Conservation (phyloP, 164 flowering plant genomes). For the Magnolia kwangsiensis region DNA sequence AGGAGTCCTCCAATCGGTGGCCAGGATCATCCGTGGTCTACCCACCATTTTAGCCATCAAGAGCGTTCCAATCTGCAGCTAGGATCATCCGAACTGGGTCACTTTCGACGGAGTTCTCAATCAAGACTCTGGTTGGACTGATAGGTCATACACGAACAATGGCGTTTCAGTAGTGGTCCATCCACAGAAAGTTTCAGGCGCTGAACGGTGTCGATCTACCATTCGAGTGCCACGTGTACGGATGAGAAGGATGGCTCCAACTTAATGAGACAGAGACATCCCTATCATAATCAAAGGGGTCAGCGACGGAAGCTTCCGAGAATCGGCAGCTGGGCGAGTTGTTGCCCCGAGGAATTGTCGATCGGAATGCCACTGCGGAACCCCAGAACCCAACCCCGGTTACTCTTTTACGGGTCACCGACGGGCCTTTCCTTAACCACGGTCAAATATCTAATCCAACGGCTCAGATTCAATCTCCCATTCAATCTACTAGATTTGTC, state of each 20-base stretch:
- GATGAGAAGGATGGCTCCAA: not conserved
- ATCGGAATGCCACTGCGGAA: not conserved
- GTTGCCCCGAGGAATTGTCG: not conserved
- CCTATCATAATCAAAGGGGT: not conserved
- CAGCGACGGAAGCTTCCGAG: not conserved
- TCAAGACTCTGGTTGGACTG: no score
- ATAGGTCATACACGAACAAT: no score
- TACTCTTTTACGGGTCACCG: constrained; percentile 6
- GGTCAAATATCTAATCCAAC: constrained; percentile 3
- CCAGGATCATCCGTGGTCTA: no score
- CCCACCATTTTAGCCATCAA: no score
- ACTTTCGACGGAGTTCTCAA: no score
- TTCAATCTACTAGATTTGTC: not conserved
- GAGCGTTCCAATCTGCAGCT: no score
- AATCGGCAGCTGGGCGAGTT: not conserved
- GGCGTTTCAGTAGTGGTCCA: no score
- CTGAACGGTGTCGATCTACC: not conserved
- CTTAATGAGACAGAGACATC: not conserved
- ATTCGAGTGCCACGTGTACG: not conserved
- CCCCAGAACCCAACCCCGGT: not conserved
- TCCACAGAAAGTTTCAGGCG: not conserved
- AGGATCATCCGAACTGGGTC: no score
- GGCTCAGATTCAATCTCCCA: not conserved
- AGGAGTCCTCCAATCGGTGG: no score
- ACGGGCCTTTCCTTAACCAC: not conserved